Evolutionary conservation across 2,329 filamentous ascomycete genomes (phyloP), one percentile per base, ranked within the genome.

Genomic region (Aspergillus ibericus): DNA sequence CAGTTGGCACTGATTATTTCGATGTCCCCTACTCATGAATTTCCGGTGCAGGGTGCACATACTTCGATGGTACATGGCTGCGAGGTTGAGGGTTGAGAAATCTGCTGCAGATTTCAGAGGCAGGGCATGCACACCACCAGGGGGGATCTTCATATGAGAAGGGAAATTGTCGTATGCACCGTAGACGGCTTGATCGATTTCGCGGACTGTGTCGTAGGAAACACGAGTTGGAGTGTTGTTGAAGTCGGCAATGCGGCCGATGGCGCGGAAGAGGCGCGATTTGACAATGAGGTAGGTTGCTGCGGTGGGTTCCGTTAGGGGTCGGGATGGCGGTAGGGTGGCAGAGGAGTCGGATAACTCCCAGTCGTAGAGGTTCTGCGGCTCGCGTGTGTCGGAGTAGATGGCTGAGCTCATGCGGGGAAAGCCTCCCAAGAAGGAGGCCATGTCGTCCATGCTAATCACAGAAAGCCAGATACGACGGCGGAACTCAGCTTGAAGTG

Each of bases 311-410:
- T 61, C 59, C 5, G 35, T 44, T 10, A 58, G 16, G 1, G 59
- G 59, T 22, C 56, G 47, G 0, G 59, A 29, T 1, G 34, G 12
- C 1, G 59, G 59, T 1, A 61, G 25, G 5, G 3, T 5, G 6
- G 8, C 35, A 8, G 20, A 29, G 2, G 36, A 5, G 4, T 58
- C 56, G 12, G 15, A 16, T 4, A 61, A 16, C n/a, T 61, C 59
- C 51, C 40, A 56, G 32, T 61, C 59, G 22, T 56, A 27, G 6
- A 61, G 27, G 38, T 61, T 61, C 0, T 53, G 59, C 4, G 59
- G 59, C 34, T 59, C 56, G 12, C 22, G 29, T 3, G 59, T 59
- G 18, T 61, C 59, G 1, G 56, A 36, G 15, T 38, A 50, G 15
- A 59, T 48, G 10, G 47, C 42, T 4, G 53, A 36, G 15, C 48